Evolutionary conservation across 768 basidiomycete species (phyloP), one percentile per base, ranked within the genome.

Genomic region (Myochromella boudieri): DNA sequence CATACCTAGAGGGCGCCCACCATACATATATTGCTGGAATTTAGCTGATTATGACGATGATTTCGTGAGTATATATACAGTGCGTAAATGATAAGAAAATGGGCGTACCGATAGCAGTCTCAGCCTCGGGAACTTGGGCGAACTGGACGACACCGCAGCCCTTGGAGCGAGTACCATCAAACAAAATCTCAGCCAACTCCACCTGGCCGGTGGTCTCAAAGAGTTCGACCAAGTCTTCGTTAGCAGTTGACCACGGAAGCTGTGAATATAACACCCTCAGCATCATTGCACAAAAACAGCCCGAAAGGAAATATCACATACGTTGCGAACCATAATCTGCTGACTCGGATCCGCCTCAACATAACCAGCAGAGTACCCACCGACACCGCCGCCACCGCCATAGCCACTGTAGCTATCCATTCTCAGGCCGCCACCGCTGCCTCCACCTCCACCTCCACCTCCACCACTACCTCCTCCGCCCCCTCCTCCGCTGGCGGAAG

Each of bases 181-280:
- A 94, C 37, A 99, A 67, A 54, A 97, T 95, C 68, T 99, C 95
- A 2, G 95, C 95, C 26, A 92, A 72, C 60, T 94, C 89, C 27
- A 99, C 95, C 55, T 87, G 87, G 8, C 95, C 95, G 0, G 95
- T 97, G 26, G 95, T 99, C 72, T 97, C 95, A 59, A 99, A 99
- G 15, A 99, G 69, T 68, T 99, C 95, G 17, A 99, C 95, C 34
- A 99, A 72, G 64, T 99, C 95, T 64, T 99, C 95, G 64, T 99
- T 97, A 6, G 95, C 94, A 36, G 95, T 99, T 8, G 95, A 97
- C 95, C 95, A 99, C 1, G 95, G 95, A 14, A 99, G 69, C 95
- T 98, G 53, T 7, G 42, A 3, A 38, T 18, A 26, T n/a, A n/a
- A 10, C 29, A 46, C 12, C 17, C 46, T 37, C 28, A 18, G 10